Conservation (phyloP, 2,329 filamentous ascomycete genomes). For the Emericellopsis atlantica region DNA sequence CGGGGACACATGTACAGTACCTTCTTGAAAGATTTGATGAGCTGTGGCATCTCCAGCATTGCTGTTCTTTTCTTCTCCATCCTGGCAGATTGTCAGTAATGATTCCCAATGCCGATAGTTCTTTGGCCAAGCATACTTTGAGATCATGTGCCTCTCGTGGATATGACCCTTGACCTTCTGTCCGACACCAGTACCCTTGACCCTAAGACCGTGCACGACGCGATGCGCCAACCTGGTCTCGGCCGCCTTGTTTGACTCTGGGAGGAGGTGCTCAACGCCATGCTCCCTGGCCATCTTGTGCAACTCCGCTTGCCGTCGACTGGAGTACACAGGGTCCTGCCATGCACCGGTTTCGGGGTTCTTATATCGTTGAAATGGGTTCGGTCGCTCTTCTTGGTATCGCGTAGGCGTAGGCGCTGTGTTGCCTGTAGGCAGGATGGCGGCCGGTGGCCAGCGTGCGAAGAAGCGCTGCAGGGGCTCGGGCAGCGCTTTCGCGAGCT, state of each 20-base stretch:
- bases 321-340: slow-evolving; percentile 71
- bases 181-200: slow-evolving; percentile 87
- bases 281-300: slow-evolving; percentile 72
- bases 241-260: slow-evolving; percentile 63
- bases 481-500: slow-evolving; percentile 62
- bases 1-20: slow-evolving; percentile 33
- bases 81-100: slow-evolving; percentile 29
- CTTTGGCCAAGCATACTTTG: slow-evolving; percentile 35
- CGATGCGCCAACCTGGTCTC: slow-evolving; percentile 57
- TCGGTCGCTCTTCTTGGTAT: slow-evolving; percentile 47
- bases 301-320: slow-evolving; percentile 80
- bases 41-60: slow-evolving; percentile 87
- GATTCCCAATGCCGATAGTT: background rate
- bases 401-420: slow-evolving; percentile 21
- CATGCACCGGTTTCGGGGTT: slow-evolving; percentile 70
- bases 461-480: slow-evolving; percentile 75
- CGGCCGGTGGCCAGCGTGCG: slow-evolving; percentile 69
- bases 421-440: slow-evolving; percentile 36
- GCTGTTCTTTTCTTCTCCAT: slow-evolving; percentile 83
- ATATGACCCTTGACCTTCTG: slow-evolving; percentile 91
- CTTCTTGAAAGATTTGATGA: slow-evolving; percentile 90
- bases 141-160: slow-evolving; percentile 78
- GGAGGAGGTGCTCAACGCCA: slow-evolving; percentile 71
- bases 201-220: slow-evolving; percentile 66
- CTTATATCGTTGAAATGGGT: slow-evolving; percentile 73